Evolutionary conservation across 441 rosid species (phyloP).

Genomic region (Jatropha podagrica): DNA sequence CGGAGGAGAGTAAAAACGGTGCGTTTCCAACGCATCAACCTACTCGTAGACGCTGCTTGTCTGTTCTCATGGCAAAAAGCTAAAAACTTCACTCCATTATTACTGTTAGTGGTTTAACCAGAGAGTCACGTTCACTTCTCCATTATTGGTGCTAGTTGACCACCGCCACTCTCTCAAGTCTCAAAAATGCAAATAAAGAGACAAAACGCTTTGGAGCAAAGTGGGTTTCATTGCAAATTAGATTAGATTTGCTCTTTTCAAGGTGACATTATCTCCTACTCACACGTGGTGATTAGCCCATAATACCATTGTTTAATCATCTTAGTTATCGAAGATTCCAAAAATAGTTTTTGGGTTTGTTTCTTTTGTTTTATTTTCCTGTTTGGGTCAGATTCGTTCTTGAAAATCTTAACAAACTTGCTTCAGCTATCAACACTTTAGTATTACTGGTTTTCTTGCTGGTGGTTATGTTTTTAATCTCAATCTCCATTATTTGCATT

Average conservation of each 20-base stretch:
- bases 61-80: neutral
- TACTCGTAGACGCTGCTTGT: neutral
- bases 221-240: neutral
- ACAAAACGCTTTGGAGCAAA: neutral
- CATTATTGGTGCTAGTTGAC: neutral
- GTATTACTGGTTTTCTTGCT: neutral
- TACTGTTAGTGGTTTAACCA: neutral
- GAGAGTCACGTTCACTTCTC: neutral
- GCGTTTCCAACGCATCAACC: neutral
- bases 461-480: conserved; percentile 22
- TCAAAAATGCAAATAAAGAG: neutral
- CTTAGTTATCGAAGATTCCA: neutral
- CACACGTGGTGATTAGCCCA: conserved; percentile 10
- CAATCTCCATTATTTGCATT: conserved; percentile 16
- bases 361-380: neutral
- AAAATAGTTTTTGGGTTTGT: neutral
- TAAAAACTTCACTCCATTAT: neutral
- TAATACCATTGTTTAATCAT: neutral
- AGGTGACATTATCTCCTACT: conserved; percentile 1
- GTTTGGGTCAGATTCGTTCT: conserved; percentile 17
- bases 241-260: neutral
- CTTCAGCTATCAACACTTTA: neutral
- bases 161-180: neutral
- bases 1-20: neutral
- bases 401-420: conserved; percentile 5